Conservation (phyloP, 108 stramenopile species). For the Discostella pseudostelligera region DNA sequence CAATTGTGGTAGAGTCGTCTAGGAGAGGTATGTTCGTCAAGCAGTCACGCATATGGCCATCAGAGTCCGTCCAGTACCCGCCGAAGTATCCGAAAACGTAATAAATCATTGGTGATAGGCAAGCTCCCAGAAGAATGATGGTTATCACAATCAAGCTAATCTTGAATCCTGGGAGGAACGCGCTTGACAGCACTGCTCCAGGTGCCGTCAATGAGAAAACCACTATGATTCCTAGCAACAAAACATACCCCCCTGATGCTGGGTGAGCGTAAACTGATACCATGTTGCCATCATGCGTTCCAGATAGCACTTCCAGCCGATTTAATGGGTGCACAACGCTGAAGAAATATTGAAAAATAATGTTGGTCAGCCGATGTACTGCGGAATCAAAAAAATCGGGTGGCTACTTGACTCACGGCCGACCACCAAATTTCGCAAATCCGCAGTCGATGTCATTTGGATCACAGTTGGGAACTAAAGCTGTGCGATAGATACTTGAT, state of each 20-base stretch:
- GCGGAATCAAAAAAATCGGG: background rate
- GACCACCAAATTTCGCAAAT: conserved; percentile 19
- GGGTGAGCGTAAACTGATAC: conserved; percentile 35
- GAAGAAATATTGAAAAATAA: background rate
- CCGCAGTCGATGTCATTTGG: conserved; percentile 5
- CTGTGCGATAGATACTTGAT: conserved; percentile 37
- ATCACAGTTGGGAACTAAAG: conserved; percentile 13
- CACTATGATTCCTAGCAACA: conserved; percentile 42
- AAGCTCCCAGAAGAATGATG: conserved; percentile 31
- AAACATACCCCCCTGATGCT: conserved; percentile 40
- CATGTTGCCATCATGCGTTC: conserved; percentile 23
- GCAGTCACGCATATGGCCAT: conserved; percentile 5
- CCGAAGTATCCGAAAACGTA: background rate
- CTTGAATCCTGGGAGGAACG: conserved; percentile 50
- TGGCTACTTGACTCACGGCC: conserved; percentile 9
- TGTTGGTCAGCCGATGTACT: background rate
- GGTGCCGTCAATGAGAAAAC: conserved; percentile 46
- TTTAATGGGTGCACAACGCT: background rate
- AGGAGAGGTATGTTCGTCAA: conserved; percentile 13
- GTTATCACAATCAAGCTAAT: conserved; percentile 37
- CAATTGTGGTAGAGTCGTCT: conserved; percentile 26
- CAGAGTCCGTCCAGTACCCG: background rate
- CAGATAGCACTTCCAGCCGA: conserved; percentile 6
- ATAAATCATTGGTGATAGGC: conserved; percentile 38
- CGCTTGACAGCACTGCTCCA: conserved; percentile 46